Base-by-base conservation (phyloP, 2,329 filamentous ascomycete species). In the Hymenoscyphus repandus region DNA sequence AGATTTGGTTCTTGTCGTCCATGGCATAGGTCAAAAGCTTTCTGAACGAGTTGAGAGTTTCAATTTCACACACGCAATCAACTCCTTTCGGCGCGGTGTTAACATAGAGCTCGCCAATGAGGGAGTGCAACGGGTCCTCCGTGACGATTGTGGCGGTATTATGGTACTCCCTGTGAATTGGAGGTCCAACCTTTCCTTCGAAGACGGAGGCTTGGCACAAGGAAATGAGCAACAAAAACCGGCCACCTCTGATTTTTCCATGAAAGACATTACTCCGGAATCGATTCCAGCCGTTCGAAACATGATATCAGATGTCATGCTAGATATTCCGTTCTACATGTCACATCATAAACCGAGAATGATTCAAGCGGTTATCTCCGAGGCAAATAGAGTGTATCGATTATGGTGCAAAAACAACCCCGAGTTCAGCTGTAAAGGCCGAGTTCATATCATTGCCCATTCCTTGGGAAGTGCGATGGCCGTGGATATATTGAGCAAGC, bases 271-370 rank as follows among this genome's bases (percentile, higher is more conserved):
- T 58, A 96, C 95, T 5, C 91, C 90, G 1, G 80, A 85, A 38
- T 93, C 89, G 0, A 88, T 99, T 30, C 91, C 92, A 0, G 90
- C 89, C 1, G 86, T 99, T n/a, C 85, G 93, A 41, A 89, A 87
- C 64, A 83, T 99, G 65, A 95, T 99, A 54, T 95, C 88, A 38
- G 93, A 99, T 67, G 90, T 99, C 61, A 96, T 99, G 90, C 85
- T 97, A 45, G 93, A 99, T 66, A 92, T 99, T 45, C 93, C 93
- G 0, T 97, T 96, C 66, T 99, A 97, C 70, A 85, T 99, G 71
- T 97, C 92, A 0, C 88, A 95, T 52, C 92, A 97, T 70, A 96
- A 97, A 63, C 81, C 85, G 3, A 96, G 90, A 68, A 97, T 99
- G 91, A 87, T 96, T 45, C 79, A 85, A 39, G 91, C 93, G 1